Evolutionary conservation across 208 protist genomes (phyloP).

Genomic region (Wallacemonas rigidus): DNA sequence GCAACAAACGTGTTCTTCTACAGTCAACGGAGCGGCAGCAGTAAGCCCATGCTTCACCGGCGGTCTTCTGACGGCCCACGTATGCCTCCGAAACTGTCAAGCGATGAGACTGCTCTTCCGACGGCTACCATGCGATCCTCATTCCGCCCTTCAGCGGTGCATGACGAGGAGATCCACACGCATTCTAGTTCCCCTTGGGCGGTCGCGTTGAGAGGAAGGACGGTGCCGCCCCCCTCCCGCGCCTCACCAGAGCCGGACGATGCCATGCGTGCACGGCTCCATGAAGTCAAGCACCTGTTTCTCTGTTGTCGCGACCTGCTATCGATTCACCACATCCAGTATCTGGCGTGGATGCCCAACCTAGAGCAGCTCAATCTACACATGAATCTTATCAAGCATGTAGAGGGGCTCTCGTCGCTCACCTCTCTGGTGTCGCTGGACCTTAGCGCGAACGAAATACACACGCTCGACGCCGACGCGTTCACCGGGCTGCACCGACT

Average conservation of each 20-base stretch:
- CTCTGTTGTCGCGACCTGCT: constrained; percentile 62
- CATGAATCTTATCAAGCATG: constrained; percentile 68
- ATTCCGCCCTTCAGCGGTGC: too few relatives aligned
- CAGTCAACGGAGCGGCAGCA: not conserved
- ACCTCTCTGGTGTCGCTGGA: constrained; percentile 71
- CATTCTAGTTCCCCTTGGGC: too few relatives aligned
- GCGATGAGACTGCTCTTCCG: too few relatives aligned
- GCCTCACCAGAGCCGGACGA: not conserved
- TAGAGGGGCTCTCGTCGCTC: constrained; percentile 44
- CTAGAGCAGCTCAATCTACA: constrained; percentile 70
- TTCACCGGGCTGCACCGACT: constrained; percentile 54
- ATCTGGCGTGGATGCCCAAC: constrained; percentile 53
- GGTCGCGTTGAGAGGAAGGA: too few relatives aligned
- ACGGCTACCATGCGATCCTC: too few relatives aligned
- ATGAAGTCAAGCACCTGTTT: constrained; percentile 40
- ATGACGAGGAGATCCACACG: too few relatives aligned
- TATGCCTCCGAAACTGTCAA: not conserved
- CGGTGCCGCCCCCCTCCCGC: too few relatives aligned
- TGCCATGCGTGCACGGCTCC: not conserved
- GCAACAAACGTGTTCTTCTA: not conserved
- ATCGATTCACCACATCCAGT: constrained; percentile 67
- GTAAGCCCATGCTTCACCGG: constrained; percentile 14
- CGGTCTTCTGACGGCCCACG: not conserved
- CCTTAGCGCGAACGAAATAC: constrained; percentile 79
- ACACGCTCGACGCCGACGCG: constrained; percentile 28